Conservation (phyloP, 768 basidiomycete genomes). For the Mycena sanguinolenta region DNA sequence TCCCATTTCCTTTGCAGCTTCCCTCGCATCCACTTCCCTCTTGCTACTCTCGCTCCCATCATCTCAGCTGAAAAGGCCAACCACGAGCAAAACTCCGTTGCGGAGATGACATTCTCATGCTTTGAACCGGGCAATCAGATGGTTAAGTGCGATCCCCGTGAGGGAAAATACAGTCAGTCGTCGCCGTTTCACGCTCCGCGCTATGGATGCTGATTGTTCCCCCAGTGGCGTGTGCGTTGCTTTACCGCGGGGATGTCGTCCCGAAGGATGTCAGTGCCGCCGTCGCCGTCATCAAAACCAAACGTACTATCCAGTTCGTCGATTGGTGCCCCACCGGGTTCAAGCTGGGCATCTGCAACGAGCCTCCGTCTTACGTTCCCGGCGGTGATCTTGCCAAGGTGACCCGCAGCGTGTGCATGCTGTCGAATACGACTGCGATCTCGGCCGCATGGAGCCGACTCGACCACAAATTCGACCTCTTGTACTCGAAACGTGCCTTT, state of each 20-base stretch:
- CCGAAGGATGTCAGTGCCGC: constrained; percentile 96
- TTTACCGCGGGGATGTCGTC: constrained; percentile 97
- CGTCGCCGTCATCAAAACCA: constrained; percentile 94
- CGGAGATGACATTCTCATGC: constrained; percentile 98
- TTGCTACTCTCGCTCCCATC: constrained; percentile 95
- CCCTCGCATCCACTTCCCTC: constrained; percentile 98
- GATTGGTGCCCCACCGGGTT: constrained; percentile 99
- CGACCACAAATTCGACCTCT: constrained; percentile 98
- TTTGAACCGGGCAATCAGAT: constrained; percentile 98
- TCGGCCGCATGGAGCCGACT: constrained; percentile 94
- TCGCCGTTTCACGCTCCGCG: constrained; percentile 42
- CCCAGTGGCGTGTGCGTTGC: constrained; percentile 88
- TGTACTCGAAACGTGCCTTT: constrained; percentile 96
- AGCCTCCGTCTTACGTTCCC: constrained; percentile 91
- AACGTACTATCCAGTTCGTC: constrained; percentile 97
- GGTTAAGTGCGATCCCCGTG: constrained; percentile 95
- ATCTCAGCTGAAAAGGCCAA: constrained; percentile 93
- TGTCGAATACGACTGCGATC: constrained; percentile 95
- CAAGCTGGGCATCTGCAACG: constrained; percentile 99
- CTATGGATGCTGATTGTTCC: constrained; percentile 49
- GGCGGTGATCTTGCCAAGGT: constrained; percentile 96
- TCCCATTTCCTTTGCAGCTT: constrained; percentile 68
- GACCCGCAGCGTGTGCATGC: constrained; percentile 95
- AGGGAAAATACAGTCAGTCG: constrained; percentile 95
- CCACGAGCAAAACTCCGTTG: constrained; percentile 97